Percentiles rank a stretch among this genome's conserved stretches.
Conservation (phyloP, 2,329 filamentous ascomycete genomes). For the Dryadomyces sulphureus region DNA sequence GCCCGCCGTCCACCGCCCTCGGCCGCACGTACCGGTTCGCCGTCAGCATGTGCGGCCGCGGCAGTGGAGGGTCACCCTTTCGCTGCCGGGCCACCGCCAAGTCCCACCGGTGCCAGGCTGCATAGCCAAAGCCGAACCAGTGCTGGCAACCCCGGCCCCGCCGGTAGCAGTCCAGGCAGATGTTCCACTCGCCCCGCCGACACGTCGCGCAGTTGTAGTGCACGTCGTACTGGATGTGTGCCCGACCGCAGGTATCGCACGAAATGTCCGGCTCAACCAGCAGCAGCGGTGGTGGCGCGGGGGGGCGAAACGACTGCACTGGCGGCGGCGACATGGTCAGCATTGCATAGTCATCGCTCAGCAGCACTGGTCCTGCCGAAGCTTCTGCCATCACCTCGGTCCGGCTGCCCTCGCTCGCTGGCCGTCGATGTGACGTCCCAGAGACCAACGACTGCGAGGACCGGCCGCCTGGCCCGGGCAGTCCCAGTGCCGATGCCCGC, state of each 20-base stretch:
- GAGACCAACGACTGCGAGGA: too few relatives aligned
- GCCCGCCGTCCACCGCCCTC: constrained; percentile 15
- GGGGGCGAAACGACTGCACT: background rate
- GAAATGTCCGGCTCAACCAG: constrained; percentile 52
- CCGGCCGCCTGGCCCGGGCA: background rate
- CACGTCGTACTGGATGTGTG: constrained; percentile 68
- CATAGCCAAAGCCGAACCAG: constrained; percentile 78
- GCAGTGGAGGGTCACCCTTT: constrained; percentile 24
- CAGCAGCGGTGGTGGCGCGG: background rate
- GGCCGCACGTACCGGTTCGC: constrained; percentile 41
- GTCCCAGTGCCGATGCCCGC: constrained; percentile 11
- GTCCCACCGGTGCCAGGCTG: constrained; percentile 55
- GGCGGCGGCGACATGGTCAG: background rate
- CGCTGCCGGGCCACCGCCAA: constrained; percentile 17
- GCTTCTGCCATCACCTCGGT: background rate
- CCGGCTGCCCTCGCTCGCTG: too few relatives aligned
- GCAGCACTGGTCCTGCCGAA: background rate
- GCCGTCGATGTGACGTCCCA: too few relatives aligned
- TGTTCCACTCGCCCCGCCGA: constrained; percentile 54
- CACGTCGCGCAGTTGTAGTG: constrained; percentile 74
- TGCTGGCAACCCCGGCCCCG: constrained; percentile 61
- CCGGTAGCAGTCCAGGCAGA: constrained; percentile 73
- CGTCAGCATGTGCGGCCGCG: constrained; percentile 41
- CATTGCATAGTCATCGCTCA: background rate
- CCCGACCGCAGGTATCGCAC: constrained; percentile 56